Base-by-base conservation (phyloP, 768 basidiomycete species). In the Saitozyma sp. region DNA sequence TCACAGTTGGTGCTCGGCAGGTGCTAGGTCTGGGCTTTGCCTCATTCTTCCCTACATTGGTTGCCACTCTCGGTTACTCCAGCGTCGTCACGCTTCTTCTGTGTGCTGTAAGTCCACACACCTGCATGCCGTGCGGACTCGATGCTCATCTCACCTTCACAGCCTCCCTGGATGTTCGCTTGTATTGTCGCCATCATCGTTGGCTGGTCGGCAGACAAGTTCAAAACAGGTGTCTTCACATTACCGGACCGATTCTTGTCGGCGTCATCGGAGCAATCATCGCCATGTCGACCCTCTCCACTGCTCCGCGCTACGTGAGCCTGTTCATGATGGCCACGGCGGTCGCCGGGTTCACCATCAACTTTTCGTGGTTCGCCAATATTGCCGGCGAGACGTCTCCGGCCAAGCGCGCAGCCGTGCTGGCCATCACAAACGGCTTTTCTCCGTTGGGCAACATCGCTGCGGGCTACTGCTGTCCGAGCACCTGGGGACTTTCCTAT, bases 371-470 rank as follows among this genome's bases (percentile, higher is more conserved):
- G 51, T 53, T 53, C 51, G 51, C 51, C 51, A 53, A 53, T 29
- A 53, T 53, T 13, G 51, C 51, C 51, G 51, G 51, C n/a, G 51
- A 53, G 51, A n/a, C 14, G 51, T 53, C 51, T n/a, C 51, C 51
- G 13, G 51, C 51, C 51, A 53, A 53, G 51, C 51, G 51, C 29
- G 51, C 51, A 16, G 51, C 51, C 29, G 51, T 53, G 16, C 14
- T 53, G 14, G 51, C 51, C 3, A 53, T 53, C 29, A 53, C 51
- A 13, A 53, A 53, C 51, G 51, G 51, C 13, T 53, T 53, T 20
- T 53, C 51, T 20, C 51, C 3, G 29, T 20, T 53, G 16, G 51
- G 51, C 14, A 53, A 53, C 29, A 53, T 53, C 29, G 51, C 51
- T 48, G 46, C 46, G 14, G 46, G 46, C 17, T 48, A 6, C 46